These are phyloP conservation scores for Haplosporangium gracile DNA, from an alignment of 192 early-diverging fungal species.

Conservation along the genomic window DNA sequence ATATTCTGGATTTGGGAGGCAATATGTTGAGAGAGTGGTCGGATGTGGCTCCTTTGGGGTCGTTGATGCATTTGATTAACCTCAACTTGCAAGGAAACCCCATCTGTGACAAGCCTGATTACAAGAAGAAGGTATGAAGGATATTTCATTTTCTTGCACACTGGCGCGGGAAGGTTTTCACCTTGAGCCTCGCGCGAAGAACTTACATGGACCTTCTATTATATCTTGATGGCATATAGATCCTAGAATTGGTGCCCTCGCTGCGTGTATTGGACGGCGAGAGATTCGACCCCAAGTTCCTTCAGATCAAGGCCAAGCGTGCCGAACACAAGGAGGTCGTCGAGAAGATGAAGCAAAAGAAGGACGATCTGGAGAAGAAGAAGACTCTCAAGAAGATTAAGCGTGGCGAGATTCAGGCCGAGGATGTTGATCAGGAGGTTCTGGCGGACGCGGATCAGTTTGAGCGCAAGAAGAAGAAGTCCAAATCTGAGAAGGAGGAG, in stretches of 20 bases:
- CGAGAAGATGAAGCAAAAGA: slow-evolving; percentile 62
- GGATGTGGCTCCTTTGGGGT: slow-evolving; percentile 69
- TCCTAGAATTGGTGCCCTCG: slow-evolving; percentile 70
- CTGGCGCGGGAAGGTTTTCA: not conserved
- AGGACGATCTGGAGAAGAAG: slow-evolving; percentile 63
- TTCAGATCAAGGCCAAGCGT: slow-evolving; percentile 75
- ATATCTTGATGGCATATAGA: slow-evolving; percentile 3
- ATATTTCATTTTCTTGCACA: not conserved
- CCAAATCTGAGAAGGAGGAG: slow-evolving; percentile 17
- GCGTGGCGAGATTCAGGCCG: slow-evolving; percentile 40
- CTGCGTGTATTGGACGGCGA: slow-evolving; percentile 81
- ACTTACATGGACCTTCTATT: not conserved
- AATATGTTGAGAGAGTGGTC: slow-evolving; percentile 74
- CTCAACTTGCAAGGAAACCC: slow-evolving; percentile 82
- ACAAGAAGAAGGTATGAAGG: slow-evolving; percentile 65
- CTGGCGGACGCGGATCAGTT: slow-evolving; percentile 31
- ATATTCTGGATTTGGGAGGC: slow-evolving; percentile 81
- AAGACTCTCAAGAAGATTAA: slow-evolving; percentile 52
- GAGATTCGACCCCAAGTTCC: slow-evolving; percentile 80
- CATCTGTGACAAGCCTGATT: slow-evolving; percentile 63
- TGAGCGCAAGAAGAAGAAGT: slow-evolving; percentile 44
- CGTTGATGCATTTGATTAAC: slow-evolving; percentile 68
- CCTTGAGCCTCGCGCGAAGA: too few relatives aligned
- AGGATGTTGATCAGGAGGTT: slow-evolving; percentile 29
- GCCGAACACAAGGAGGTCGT: slow-evolving; percentile 60